Evolutionary conservation across 306 rosid genomes (phyloP), one percentile per base, ranked within the genome.

Genomic region (Dryas octopetala): DNA sequence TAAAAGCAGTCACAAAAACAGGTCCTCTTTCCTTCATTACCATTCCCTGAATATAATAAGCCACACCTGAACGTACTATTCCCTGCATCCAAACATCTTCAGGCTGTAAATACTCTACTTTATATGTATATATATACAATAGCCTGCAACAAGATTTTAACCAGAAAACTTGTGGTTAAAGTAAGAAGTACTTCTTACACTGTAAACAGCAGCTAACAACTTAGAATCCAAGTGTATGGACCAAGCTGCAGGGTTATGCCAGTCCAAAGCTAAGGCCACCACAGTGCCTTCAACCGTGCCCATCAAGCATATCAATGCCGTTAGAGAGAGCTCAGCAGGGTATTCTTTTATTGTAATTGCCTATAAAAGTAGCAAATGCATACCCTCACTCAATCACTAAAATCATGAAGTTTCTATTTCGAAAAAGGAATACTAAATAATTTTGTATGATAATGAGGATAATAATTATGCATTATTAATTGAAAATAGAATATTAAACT

Each of bases 1-100:
- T 60, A 26, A 84, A 84, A 9, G 90, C 82, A 55, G 81, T 84
- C 54, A 83, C 80, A 51, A 84, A 86, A 80, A 89, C 83, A 32
- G 90, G 90, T 48, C 93, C 93, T 38, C 74, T 86, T 44, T 70
- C 82, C 78, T 86, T 82, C 84, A 86, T 68, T 66, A 86, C 71
- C 2, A 76, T 2, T 47, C 86, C 87, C 48, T 89, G 93, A 74
- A 89, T 19, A 17, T 70, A 82, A 61, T 75, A 78, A 12, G 82
- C 38, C 38, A 78, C 14, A 15, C 89, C 93, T 2, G 89, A 80
- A 58, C 82, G 75, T 12, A 86, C 7, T 52, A 88, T 41, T 40
- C 93, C 92, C 92, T 86, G 83, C 81, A 81, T 55, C 41, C 7
- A 70, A 76, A 71, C 15, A 57, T 28, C 15, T 64, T 12, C 46